phyloP scores from a whole-genome alignment of 2,329 filamentous ascomycete genomes.

The Fusarium sp. region DNA sequence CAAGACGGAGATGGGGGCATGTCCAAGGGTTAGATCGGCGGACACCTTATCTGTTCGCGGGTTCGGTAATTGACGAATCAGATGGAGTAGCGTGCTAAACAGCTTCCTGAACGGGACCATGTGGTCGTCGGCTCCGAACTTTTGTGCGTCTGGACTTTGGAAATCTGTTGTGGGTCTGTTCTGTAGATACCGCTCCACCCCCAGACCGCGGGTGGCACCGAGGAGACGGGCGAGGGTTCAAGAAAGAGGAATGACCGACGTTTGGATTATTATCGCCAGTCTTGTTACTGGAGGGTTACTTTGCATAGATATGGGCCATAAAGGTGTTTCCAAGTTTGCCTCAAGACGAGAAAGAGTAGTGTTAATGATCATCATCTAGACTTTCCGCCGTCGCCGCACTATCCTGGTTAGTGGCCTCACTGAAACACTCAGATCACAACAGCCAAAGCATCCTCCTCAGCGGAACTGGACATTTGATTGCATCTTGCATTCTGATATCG shows the following conservation, averaged over 20 bases:
- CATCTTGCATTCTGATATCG: neutral
- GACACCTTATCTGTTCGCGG: conserved; percentile 10
- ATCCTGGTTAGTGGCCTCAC: neutral
- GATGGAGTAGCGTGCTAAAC: neutral
- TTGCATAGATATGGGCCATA: conserved; percentile 5
- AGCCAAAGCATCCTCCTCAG: neutral
- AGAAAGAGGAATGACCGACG: neutral
- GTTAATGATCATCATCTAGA: neutral
- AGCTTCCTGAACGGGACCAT: conserved; percentile 26
- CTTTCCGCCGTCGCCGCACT: neutral
- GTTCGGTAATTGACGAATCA: neutral
- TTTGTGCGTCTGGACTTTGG: conserved; percentile 13
- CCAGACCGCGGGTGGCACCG: conserved; percentile 34
- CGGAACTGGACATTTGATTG: neutral
- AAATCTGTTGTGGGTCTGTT: conserved; percentile 12
- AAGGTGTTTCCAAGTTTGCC: neutral
- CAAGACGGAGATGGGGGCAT: neutral
- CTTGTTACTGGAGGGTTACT: conserved; percentile 11
- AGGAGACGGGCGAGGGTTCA: conserved; percentile 17
- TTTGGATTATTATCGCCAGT: neutral
- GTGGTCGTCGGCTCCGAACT: conserved; percentile 16
- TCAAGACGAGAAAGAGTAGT: neutral
- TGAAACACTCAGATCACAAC: neutral
- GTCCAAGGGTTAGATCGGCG: conserved; percentile 8
- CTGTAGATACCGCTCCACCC: conserved; percentile 22